Evolutionary conservation across 1,284 basidiomycete genomes (phyloP), one percentile per base, ranked within the genome.

Genomic region (Marasmius sp.): DNA sequence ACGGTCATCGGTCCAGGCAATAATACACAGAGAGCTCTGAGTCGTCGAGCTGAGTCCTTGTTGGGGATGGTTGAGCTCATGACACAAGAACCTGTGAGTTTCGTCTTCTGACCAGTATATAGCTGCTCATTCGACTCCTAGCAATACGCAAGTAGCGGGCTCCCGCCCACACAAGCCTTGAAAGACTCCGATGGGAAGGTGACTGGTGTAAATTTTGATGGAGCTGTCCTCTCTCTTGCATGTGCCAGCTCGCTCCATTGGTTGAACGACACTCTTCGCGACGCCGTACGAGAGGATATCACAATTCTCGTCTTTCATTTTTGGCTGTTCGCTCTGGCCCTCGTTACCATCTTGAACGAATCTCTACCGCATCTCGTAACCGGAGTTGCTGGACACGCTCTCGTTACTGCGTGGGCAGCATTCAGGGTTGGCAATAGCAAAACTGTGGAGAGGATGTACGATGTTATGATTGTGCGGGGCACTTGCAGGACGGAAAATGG

Each of bases 341-440:
- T 79, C 36, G 66, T 78, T 27, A 78, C 81, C 47, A 72, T 84
- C 43, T 61, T 82, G 39, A 79, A 77, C 57, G 81, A 84, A 67
- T 82, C 81, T 0, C 72, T 82, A 33, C 82, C 82, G 9, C 81
- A 84, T 66, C 72, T 84, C 43, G 75, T 72, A 4, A 78, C 81
- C 22, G 74, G 77, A 2, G 58, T 83, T 9, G 72, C 72, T 22
- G 78, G 78, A 6, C 81, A 83, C 63, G 65, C 75, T 22, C 65
- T 84, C 4, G 77, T 75, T 2, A 77, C 77, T 10, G 75, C 65
- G 10, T 84, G 82, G 82, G 73, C 78, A 5, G 72, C 69, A 8
- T 82, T 75, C 64, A 72, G 79, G 27, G 65, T 83, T 18, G 47
- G 62, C 10, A 73, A 70, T 3, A 74, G 75, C 6, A 61, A 64